A percentile compares a stretch with the other conserved stretches of the same genome.
Evolutionary conservation across 2,329 filamentous ascomycete genomes (phyloP).

Genomic region (Fusarium redolens): DNA sequence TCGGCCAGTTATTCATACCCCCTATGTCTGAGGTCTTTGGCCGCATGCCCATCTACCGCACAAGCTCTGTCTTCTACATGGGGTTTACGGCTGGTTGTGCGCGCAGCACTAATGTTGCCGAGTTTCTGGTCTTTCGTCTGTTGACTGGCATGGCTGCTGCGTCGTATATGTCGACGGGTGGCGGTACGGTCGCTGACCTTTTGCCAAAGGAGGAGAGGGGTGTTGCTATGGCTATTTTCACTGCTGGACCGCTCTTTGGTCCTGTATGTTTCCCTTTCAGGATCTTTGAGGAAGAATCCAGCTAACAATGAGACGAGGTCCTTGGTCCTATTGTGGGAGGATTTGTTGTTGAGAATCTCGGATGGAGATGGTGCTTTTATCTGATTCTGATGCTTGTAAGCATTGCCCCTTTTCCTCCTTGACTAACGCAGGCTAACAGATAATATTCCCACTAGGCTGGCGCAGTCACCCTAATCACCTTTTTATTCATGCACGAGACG

Average conservation of each 20-base stretch:
- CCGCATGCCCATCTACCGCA: neutral
- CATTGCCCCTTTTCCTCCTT: rapidly evolving
- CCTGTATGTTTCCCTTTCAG: neutral
- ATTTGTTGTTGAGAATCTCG: neutral
- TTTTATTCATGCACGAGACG: rapidly evolving
- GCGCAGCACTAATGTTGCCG: rapidly evolving
- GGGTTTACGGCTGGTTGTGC: neutral
- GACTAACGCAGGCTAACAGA: neutral
- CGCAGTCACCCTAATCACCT: rapidly evolving
- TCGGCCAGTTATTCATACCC: neutral
- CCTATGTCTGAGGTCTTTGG: neutral
- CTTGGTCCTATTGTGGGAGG: neutral
- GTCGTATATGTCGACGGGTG: neutral
- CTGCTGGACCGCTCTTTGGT: neutral
- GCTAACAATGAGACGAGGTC: rapidly evolving
- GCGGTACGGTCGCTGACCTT: neutral
- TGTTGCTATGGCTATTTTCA: neutral
- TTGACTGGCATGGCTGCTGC: neutral
- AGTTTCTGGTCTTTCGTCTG: neutral
- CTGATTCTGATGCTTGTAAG: neutral
- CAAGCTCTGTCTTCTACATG: neutral
- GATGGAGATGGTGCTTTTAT: neutral
- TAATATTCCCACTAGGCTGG: neutral
- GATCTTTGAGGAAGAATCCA: rapidly evolving
- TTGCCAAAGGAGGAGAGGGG: neutral